Evolutionary conservation across 805 yeast genomes (phyloP).

Genomic region (Kodamaea hsintzibuensis): DNA sequence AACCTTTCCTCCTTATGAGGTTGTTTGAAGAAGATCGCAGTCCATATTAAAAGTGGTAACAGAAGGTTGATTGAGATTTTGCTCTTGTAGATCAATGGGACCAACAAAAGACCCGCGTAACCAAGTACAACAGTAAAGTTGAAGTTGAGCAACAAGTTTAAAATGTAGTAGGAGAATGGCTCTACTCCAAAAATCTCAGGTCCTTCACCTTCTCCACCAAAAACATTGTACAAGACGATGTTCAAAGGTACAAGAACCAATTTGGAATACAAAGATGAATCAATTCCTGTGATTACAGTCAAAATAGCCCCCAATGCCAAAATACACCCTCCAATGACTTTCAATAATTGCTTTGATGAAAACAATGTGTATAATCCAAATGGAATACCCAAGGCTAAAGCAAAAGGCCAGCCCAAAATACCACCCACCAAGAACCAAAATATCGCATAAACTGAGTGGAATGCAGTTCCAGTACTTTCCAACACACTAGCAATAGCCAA

Average conservation of each 20-base stretch:
- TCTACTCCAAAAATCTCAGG: slow-evolving; percentile 92
- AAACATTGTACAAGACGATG: slow-evolving; percentile 80
- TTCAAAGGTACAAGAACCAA: slow-evolving; percentile 74
- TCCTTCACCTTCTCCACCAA: slow-evolving; percentile 67
- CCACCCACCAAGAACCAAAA: slow-evolving; percentile 64
- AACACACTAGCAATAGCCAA: slow-evolving; percentile 45
- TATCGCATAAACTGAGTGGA: slow-evolving; percentile 37
- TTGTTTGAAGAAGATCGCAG: slow-evolving; percentile 61
- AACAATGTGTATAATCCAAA: slow-evolving; percentile 42
- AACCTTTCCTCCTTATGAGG: slow-evolving; percentile 96
- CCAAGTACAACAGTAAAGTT: slow-evolving; percentile 52
- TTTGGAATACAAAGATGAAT: slow-evolving; percentile 61
- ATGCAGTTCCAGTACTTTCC: slow-evolving; percentile 17
- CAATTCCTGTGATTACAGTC: slow-evolving; percentile 42
- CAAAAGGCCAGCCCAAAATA: slow-evolving; percentile 90
- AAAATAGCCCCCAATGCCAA: slow-evolving; percentile 20
- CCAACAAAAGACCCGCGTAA: slow-evolving; percentile 35
- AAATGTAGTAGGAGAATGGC: slow-evolving; percentile 68
- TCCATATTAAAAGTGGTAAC: slow-evolving; percentile 66
- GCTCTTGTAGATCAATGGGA: slow-evolving; percentile 18
- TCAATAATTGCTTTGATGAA: slow-evolving; percentile 6
- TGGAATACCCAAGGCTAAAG: slow-evolving; percentile 64
- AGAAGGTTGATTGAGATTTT: slow-evolving; percentile 14
- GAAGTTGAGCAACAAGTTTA: slow-evolving; percentile 74
- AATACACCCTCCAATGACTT: slow-evolving; percentile 16